A percentile compares a stretch with the other conserved stretches of the same genome.
Evolutionary conservation across 306 rosid species (phyloP).

Genomic region (Delonix regia): DNA sequence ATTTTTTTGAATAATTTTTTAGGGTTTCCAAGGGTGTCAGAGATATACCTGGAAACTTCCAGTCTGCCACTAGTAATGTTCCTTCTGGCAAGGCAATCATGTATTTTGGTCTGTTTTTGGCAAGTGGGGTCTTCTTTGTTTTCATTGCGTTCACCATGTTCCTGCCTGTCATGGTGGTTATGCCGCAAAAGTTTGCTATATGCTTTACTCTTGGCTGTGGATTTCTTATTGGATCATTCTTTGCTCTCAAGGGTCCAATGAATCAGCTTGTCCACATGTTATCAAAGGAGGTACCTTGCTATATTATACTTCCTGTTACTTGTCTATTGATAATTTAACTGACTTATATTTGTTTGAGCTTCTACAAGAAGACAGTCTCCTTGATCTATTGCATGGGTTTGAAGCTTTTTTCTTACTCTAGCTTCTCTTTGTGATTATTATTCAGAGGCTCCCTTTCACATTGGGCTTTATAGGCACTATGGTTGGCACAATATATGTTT

Average conservation of each 20-base stretch:
- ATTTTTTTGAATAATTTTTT: conserved; percentile 25
- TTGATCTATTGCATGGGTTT: conserved; percentile 21
- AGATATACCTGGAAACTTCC: conserved; percentile 87
- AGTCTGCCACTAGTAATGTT: conserved; percentile 83
- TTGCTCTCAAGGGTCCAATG: conserved; percentile 91
- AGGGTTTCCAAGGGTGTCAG: conserved; percentile 98
- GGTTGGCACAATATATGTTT: conserved; percentile 90
- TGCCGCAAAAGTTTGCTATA: conserved; percentile 99
- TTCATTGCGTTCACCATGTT: conserved; percentile 94
- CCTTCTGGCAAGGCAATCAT: conserved; percentile 94
- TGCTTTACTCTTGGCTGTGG: conserved; percentile 98
- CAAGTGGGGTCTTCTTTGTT: conserved; percentile 89
- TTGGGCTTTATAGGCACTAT: conserved; percentile 80
- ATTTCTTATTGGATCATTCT: conserved; percentile 90
- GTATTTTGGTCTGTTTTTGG: conserved; percentile 89
- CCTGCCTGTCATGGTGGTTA: conserved; percentile 95
- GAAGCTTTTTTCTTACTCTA: conserved; percentile 20
- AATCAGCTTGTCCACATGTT: conserved; percentile 91
- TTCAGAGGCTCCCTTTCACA: conserved; percentile 95
- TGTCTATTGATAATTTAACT: background rate
- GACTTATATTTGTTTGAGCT: conserved; percentile 11
- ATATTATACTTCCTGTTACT: conserved; percentile 19
- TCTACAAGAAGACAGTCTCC: background rate
- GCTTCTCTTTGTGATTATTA: conserved; percentile 24
- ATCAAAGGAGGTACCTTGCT: conserved; percentile 75